Evolutionary conservation across 2,329 filamentous ascomycete species (phyloP), one percentile per base, ranked within the genome.

Genomic region (Penicillium sp.): DNA sequence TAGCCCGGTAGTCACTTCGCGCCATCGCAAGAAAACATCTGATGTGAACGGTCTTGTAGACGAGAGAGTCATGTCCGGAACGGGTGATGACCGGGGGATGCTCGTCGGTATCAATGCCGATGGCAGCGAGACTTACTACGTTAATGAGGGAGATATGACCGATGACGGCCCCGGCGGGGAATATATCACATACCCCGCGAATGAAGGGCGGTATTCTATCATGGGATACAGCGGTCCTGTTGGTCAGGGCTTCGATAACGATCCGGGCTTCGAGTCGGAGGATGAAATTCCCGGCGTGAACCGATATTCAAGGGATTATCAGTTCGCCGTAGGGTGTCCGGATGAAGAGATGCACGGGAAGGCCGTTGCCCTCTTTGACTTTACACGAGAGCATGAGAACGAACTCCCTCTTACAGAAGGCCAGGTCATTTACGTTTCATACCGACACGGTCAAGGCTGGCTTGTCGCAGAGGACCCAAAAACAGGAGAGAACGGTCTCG

Each of bases 301-400:
- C 57, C 85, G 92, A 65, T 96, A 92, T 73, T 95, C 91, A 43
- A 86, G 89, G 61, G 90, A 96, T 73, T 97, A 96, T 71, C 90
- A 95, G 65, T 96, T 97, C 72, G 95, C 91, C 16, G 96, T 96
- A 64, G 93, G 90, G 14, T 95, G 90, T 13, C 92, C 92, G 5
- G 94, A 97, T 71, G 93, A 97, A 75, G 92, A 97, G 72, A 97
- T 97, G 84, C 92, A 97, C 68, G 94, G 94, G 45, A 96, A 96
- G 71, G 92, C 92, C 10, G 90, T 99, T 27, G 94, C 94, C 6
- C 80, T 99, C 21, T 99, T 96, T 70, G 92, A 97, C 70, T 99
- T 99, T 75, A 87, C 87, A 64, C 85, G 92, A 31, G 93, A 97
- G 73, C 97, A 97, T 71, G 92, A 97, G 71, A 99, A 97, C 69